Conservation (phyloP, 768 basidiomycete genomes). For the Leccinum uliginosum region DNA sequence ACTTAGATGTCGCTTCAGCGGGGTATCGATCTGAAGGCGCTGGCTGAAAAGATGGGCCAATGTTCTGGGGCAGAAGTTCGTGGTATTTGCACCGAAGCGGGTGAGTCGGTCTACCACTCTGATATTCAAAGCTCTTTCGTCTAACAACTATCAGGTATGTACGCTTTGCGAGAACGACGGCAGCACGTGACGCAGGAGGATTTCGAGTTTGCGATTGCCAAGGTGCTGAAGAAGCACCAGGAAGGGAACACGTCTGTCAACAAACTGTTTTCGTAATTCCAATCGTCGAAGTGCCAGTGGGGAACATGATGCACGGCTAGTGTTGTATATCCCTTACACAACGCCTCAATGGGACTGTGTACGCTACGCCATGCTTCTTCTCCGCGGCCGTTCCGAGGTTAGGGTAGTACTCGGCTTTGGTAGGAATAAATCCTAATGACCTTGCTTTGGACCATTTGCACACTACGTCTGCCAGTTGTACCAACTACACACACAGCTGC, state of each 20-base stretch:
- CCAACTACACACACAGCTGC: too few species aligned
- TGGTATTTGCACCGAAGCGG: slow-evolving; percentile 97
- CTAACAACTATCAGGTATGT: slow-evolving; percentile 64
- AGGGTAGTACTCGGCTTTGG: too few species aligned
- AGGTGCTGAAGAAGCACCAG: slow-evolving; percentile 96
- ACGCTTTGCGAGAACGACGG: slow-evolving; percentile 88
- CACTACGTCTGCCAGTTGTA: too few species aligned
- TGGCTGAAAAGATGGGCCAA: slow-evolving; percentile 99
- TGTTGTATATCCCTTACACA: too few species aligned
- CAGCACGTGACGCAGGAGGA: slow-evolving; percentile 99
- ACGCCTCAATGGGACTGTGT: too few species aligned
- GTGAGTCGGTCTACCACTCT: slow-evolving; percentile 33
- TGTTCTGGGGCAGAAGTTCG: slow-evolving; percentile 97
- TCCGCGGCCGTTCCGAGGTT: too few species aligned
- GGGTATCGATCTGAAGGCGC: slow-evolving; percentile 91
- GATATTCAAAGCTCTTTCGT: neutral
- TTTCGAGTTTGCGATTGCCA: slow-evolving; percentile 97
- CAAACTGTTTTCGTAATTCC: slow-evolving; percentile 72
- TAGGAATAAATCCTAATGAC: too few species aligned
- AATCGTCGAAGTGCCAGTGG: too few species aligned
- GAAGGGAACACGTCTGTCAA: slow-evolving; percentile 91
- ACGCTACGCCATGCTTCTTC: too few species aligned
- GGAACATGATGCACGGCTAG: too few species aligned
- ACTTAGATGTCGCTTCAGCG: slow-evolving; percentile 92
- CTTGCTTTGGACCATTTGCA: too few species aligned